Base-by-base conservation (phyloP, 345 rosid genomes). In the Salix suchowensis region DNA sequence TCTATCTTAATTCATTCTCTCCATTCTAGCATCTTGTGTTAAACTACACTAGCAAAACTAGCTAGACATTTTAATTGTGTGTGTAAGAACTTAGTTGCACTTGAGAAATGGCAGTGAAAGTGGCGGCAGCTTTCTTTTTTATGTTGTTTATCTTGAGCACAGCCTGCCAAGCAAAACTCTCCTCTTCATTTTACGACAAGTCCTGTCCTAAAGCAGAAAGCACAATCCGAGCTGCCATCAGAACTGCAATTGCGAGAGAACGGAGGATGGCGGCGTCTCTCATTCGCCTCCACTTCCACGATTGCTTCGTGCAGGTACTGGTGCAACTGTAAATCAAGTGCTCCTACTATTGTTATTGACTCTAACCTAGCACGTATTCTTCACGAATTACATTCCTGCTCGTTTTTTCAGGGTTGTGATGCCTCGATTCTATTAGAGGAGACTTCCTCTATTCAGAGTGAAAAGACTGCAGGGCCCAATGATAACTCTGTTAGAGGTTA, bases 191-290 rank as follows among this genome's bases (percentile, higher is more conserved):
- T 55, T 72, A 78, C 34, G 18, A 19, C 2, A 66, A 7, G 23
- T 72, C 76, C 3, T 78, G 80, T 78, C 76, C 80, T 0, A 78
- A 66, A 12, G 76, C 80, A 4, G 67, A 48, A 42, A 23, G 32
- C 18, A 26, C 80, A 9, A 72, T 78, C 30, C 58, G 72, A 65
- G 39, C 67, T 8, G 44, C 72, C 23, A 66, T 78, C 67, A 72
- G 67, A 28, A 52, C 9, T 16, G 60, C 76, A 7, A 72, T 78
- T 26, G 76, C 80, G 0, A 21, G 21, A 11, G 80, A 78, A 1
- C 58, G 61, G 34, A 65, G 80, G 67, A 78, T 78, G 80, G 76
- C 76, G 9, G 80, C 72, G 9, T 77, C 80, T 52, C 80, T 72
- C 40, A 71, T 77, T 36, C 75, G 80, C 14, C 42, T 77, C 1